phyloP scores from a whole-genome alignment of 2,329 filamentous ascomycete genomes.

The Neonectria coccinea region DNA sequence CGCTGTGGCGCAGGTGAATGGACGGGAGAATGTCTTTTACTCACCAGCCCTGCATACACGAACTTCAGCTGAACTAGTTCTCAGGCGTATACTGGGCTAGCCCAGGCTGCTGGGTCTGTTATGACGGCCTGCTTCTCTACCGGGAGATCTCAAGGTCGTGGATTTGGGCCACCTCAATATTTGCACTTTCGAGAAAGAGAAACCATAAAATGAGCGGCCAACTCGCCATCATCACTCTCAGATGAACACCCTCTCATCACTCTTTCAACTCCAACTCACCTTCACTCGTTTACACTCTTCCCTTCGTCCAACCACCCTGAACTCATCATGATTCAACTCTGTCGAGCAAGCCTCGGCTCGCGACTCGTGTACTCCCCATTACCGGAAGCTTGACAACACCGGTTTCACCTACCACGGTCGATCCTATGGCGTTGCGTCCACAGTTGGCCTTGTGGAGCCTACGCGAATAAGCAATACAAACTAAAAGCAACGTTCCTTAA shows the following conservation, averaged over 20 bases:
- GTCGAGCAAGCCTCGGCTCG: background rate
- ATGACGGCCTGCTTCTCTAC: background rate
- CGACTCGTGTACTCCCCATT: background rate
- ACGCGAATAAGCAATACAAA: background rate
- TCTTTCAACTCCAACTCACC: background rate
- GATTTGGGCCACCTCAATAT: background rate
- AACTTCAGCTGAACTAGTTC: background rate
- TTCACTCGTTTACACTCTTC: background rate
- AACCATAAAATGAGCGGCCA: background rate
- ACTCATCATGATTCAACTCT: background rate
- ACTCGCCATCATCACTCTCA: background rate
- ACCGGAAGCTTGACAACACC: background rate
- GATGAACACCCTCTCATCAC: no score
- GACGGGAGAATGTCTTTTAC: background rate
- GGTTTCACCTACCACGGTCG: background rate
- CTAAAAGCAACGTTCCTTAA: background rate
- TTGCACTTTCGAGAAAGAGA: background rate
- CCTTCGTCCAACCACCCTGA: background rate
- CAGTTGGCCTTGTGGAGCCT: background rate
- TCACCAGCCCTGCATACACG: background rate
- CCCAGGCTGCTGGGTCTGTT: background rate
- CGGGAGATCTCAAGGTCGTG: background rate
- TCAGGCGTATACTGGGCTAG: background rate
- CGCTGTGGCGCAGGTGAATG: background rate
- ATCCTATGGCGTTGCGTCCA: conserved; percentile 3